Evolutionary conservation across 345 rosid genomes (phyloP).

Genomic region (Microthlaspi erraticum): DNA sequence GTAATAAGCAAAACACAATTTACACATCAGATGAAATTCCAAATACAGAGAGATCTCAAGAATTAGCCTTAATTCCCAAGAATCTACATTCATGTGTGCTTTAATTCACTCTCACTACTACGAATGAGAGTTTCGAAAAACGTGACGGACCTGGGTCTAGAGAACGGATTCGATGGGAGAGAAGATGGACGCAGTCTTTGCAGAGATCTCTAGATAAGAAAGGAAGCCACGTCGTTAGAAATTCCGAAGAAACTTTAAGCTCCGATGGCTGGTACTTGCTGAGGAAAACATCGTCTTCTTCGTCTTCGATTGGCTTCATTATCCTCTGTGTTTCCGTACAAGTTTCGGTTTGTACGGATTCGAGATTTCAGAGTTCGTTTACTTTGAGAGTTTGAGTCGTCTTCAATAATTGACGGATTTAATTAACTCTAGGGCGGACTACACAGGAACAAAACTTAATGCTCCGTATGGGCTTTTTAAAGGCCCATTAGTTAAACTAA

Average conservation of each 20-base stretch:
- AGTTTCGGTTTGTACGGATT: constrained; percentile 34
- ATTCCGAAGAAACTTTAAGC: constrained; percentile 81
- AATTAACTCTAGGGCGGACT: constrained; percentile 2
- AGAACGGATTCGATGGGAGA: constrained; percentile 72
- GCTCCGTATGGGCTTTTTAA: background rate
- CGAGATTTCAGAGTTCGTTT: constrained; percentile 37
- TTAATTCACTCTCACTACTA: too few relatives aligned
- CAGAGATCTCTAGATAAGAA: constrained; percentile 86
- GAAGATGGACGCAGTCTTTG: constrained; percentile 52
- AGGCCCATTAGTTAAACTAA: constrained; percentile 14
- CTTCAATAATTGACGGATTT: background rate
- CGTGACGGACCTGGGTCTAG: constrained; percentile 68
- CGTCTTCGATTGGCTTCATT: constrained; percentile 47
- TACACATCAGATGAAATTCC: background rate
- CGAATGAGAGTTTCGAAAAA: too few relatives aligned
- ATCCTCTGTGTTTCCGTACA: constrained; percentile 26
- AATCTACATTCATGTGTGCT: too few relatives aligned
- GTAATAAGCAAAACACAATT: constrained; percentile 8
- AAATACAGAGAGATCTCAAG: background rate
- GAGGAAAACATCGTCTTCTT: constrained; percentile 67
- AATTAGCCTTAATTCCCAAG: background rate
- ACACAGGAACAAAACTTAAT: background rate
- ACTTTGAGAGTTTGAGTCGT: constrained; percentile 13
- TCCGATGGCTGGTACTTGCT: constrained; percentile 66
- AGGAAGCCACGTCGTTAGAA: constrained; percentile 76